phyloP scores from a whole-genome alignment of 306 rosid species.

The Mimosa bimucronata region DNA sequence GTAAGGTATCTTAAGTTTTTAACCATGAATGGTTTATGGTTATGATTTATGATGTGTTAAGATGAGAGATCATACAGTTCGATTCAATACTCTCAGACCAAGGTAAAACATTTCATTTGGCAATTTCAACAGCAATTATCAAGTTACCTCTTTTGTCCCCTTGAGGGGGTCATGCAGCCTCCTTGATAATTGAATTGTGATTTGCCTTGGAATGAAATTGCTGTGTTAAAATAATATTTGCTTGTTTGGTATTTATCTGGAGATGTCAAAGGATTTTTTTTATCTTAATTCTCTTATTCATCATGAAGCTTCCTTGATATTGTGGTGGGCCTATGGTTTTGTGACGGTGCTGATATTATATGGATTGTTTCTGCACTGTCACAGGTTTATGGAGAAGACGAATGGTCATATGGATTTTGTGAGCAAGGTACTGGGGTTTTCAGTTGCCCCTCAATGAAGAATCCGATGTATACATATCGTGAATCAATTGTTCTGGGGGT shows the following conservation, averaged over 20 bases:
- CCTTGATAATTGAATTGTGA: neutral
- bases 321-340: neutral
- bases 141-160: neutral
- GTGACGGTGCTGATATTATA: constrained; percentile 25
- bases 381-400: constrained; percentile 89
- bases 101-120: neutral
- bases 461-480: constrained; percentile 96
- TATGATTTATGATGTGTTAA: neutral
- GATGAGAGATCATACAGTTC: neutral
- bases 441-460: constrained; percentile 86
- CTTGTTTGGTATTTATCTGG: constrained; percentile 11
- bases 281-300: neutral
- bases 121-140: constrained; percentile 6
- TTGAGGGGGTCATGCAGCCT: constrained; percentile 6
- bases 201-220: constrained; percentile 4
- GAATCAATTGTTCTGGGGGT: constrained; percentile 75
- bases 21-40: neutral
- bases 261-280: neutral
- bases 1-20: neutral
- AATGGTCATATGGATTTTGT: constrained; percentile 98
- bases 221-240: neutral
- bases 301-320: constrained; percentile 10
- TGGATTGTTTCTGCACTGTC: constrained; percentile 29
- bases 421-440: constrained; percentile 98
- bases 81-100: neutral